Evolutionary conservation across 176 grass and related monocot species (phyloP).

Genomic region (Alopecurus myosuroides): DNA sequence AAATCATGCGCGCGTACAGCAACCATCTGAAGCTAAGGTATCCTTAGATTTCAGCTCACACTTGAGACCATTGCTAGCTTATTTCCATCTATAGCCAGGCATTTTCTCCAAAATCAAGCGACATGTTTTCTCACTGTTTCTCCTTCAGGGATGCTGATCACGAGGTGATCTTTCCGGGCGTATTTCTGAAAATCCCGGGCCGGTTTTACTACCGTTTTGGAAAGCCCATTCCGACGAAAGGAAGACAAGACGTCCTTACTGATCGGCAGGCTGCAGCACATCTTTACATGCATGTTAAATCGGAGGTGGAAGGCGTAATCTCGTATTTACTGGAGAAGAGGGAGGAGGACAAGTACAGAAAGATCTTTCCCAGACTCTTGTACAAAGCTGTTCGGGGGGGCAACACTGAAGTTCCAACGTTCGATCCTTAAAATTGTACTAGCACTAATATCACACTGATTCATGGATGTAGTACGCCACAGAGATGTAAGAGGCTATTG

Average conservation of each 20-base stretch:
- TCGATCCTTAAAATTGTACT: constrained; percentile 42
- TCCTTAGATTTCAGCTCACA: not conserved
- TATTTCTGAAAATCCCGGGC: constrained; percentile 43
- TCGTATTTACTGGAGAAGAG: constrained; percentile 56
- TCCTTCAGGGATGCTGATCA: constrained; percentile 38
- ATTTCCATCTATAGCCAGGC: not conserved
- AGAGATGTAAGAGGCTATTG: not conserved
- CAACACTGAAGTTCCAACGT: constrained; percentile 39
- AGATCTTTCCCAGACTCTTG: constrained; percentile 36
- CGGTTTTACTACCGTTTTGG: constrained; percentile 75
- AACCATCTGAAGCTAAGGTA: constrained; percentile 53
- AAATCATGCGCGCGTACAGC: constrained; percentile 51
- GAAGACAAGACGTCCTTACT: constrained; percentile 31
- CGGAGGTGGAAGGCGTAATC: constrained; percentile 55
- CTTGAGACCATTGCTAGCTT: not conserved
- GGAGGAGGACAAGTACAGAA: constrained; percentile 56
- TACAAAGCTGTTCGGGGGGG: constrained; percentile 30
- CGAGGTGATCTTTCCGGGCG: constrained; percentile 47
- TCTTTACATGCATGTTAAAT: constrained; percentile 57
- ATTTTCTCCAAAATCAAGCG: not conserved
- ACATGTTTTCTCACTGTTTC: not conserved
- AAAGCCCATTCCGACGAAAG: constrained; percentile 49
- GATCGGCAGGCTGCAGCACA: constrained; percentile 28
- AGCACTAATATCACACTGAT: not conserved
- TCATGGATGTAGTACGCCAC: not conserved